Evolutionary conservation across 129 eudicot species (phyloP).

Genomic region (Pseudognaphalium luteoalbum): DNA sequence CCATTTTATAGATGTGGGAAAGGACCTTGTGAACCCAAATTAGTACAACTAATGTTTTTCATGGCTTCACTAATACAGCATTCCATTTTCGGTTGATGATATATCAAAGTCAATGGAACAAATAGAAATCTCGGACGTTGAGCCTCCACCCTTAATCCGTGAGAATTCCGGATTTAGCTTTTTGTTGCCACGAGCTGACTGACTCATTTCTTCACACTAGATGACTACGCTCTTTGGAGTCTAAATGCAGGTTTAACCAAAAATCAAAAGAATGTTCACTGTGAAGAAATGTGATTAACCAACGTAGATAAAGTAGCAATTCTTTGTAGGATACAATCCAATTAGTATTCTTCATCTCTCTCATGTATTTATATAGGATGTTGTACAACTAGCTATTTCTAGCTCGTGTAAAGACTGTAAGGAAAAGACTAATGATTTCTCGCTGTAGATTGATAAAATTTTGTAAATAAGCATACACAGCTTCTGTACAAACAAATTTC

Average conservation of each 20-base stretch:
- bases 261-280: not conserved
- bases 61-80: constrained; percentile 48
- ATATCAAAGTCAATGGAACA: constrained; percentile 92
- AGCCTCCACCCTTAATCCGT: constrained; percentile 67
- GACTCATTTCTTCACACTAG: constrained; percentile 9
- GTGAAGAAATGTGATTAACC: constrained; percentile 18
- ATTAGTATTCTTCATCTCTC: not conserved
- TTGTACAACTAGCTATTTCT: not conserved
- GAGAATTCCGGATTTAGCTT: constrained; percentile 86
- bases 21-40: too few relatives aligned
- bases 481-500: not conserved
- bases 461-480: not conserved
- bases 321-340: not conserved
- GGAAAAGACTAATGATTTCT: not conserved
- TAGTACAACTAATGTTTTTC: not conserved
- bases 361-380: not conserved
- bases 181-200: constrained; percentile 61
- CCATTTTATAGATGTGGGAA: not conserved
- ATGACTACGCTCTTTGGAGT: not conserved
- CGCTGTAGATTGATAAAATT: not conserved
- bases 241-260: not conserved
- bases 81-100: constrained; percentile 92
- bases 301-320: constrained; percentile 4
- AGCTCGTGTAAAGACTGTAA: not conserved
- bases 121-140: constrained; percentile 66